Conservation (phyloP, 1,139 yeast species). For the Hemisphaericaspora subhashii region DNA sequence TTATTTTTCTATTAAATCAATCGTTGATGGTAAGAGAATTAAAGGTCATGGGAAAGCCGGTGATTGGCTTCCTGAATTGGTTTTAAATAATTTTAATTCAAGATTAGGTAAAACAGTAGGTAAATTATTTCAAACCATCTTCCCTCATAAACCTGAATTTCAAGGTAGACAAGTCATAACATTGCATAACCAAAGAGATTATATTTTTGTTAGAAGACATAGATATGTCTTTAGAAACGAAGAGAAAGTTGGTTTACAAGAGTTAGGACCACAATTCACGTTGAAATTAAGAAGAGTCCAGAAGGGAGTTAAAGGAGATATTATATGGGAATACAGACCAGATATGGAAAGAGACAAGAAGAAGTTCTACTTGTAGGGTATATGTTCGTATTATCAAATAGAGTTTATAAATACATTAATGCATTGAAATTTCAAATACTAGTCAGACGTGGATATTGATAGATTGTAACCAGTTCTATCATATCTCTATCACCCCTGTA, state of each 20-base stretch:
- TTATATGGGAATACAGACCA: constrained; percentile 95
- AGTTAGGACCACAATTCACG: constrained; percentile 95
- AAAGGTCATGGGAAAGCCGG: constrained; percentile 90
- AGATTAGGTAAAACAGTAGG: constrained; percentile 93
- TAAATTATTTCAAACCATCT: constrained; percentile 82
- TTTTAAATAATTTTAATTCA: constrained; percentile 88
- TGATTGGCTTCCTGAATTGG: constrained; percentile 85
- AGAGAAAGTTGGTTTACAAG: constrained; percentile 91
- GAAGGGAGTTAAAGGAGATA: constrained; percentile 86
- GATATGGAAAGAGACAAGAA: constrained; percentile 96
- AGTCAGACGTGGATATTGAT: too few relatives aligned
- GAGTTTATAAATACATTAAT: background rate
- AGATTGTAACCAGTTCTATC: too few relatives aligned
- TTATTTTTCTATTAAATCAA: constrained; percentile 82
- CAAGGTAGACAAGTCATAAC: constrained; percentile 96
- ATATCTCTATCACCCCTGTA: too few relatives aligned
- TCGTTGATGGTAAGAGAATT: constrained; percentile 72
- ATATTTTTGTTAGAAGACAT: constrained; percentile 91
- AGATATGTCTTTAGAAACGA: constrained; percentile 87
- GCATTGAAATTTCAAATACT: too few relatives aligned
- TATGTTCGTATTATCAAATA: background rate
- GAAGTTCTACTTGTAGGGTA: constrained; percentile 70
- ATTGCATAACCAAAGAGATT: constrained; percentile 93
- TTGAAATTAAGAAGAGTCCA: constrained; percentile 83
- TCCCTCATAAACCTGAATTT: constrained; percentile 90